Evolutionary conservation across 306 rosid genomes (phyloP), one percentile per base, ranked within the genome.

Genomic region (Rubus idaeus): DNA sequence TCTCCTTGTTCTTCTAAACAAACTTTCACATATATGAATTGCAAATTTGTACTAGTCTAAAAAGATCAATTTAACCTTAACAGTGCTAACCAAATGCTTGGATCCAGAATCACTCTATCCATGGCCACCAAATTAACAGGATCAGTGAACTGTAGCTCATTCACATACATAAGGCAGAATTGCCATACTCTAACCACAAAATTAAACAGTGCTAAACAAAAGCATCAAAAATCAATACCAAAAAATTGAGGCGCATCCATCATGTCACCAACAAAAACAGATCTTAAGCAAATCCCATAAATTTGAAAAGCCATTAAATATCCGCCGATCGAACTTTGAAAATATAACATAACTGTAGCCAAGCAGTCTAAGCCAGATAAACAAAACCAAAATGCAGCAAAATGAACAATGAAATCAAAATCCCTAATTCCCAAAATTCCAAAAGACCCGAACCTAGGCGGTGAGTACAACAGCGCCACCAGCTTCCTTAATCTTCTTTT

Each of bases 401-500:
- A 30, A 12, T 16, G 12, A 35, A 76, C 56, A 52, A 21, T 21
- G 3, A 8, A 26, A 26, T 30, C 35, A 30, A 30, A 30, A 30
- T 30, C 35, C 35, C 35, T 30, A 30, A 30, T 30, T 30, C 35
- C 35, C 35, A 30, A 30, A 30, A 30, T 30, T 30, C 35, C 35
- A 2, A 45, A 45, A 45, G 49, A 45, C 11, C 30, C 64, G 60
- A 84, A 81, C 80, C 93, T 90, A 92, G 69, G 97, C 97, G 5
- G 93, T 90, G 78, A 92, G 95, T 60, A 90, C 52, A 20, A 92
- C 93, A 37, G 96, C 96, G 10, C 97, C 95, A 18, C 97, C 97
- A 10, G 89, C 93, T 70, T 88, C 91, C 96, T 92, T 92, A 23
- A 92, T 92, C 91, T 92, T 92, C 93, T 88, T 92, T 89, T 92